Base-by-base conservation (phyloP, 768 basidiomycete genomes). In the Psilocybe tampanensis region DNA sequence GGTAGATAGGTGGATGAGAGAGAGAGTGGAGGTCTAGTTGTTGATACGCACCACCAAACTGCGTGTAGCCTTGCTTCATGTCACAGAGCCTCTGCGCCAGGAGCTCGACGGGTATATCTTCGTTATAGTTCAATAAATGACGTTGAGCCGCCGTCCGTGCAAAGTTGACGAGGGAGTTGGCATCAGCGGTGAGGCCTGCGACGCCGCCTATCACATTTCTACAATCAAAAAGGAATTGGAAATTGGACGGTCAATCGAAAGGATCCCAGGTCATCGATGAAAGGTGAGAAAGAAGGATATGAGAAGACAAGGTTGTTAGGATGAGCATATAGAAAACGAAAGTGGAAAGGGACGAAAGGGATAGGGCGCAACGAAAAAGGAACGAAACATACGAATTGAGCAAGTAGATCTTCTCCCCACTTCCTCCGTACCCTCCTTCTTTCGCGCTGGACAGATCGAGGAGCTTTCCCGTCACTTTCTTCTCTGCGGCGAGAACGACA, bases 1-100 rank as follows among this genome's bases (percentile, higher is more conserved):
- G 22, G n/a, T 13, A 26, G n/a, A n/a, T 15, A 39, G 36, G 36
- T 39, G 36, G 12, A 39, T 15, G 4, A n/a, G 15, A 13, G 15
- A 5, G 36, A 13, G 13, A 39, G n/a, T n/a, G 6, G 6, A 2
- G 33, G 6, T 26, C 12, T 0, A 48, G 1, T 33, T 15, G 26
- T 33, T 5, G 17, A 19, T 39, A 61, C 82, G 59, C 63, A 90
- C 94, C 95, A 78, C 96, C 95, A 62, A 86, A 95, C 67, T 98
- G 96, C 36, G 96, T 98, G 70, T 98, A 98, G 8, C 95, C 95
- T 71, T 99, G 97, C 78, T 99, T 99, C 80, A 96, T 85, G 74
- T 99, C 92, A 67, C 96, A 98, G 56, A 99, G 74, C 54, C 90
- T 82, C 70, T 98, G 95, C 12, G 95, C 91, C 54, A 99, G 86